Conservation (phyloP, 2,329 filamentous ascomycete genomes). For the Aspergillus arachidicola region DNA sequence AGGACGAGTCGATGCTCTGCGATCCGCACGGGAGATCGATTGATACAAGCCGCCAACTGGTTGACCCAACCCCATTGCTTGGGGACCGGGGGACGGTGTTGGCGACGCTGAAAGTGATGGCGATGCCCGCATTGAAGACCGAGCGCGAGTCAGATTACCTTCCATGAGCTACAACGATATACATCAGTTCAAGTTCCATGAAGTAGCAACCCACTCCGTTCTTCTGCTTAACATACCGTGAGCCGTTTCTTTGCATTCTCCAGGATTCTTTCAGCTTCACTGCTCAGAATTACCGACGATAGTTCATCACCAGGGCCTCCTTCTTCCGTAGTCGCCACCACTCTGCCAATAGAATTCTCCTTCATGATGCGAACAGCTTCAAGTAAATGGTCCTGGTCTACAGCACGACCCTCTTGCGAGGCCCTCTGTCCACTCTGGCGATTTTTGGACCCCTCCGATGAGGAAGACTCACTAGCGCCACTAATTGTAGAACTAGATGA, state of each 20-base stretch:
- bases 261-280: conserved; percentile 84
- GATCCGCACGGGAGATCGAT: conserved; percentile 44
- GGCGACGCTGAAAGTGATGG: conserved; percentile 54
- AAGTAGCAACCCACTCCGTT: background rate
- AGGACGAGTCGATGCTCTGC: conserved; percentile 50
- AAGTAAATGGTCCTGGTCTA: conserved; percentile 6
- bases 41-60: conserved; percentile 46
- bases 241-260: conserved; percentile 89
- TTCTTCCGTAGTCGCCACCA: conserved; percentile 41
- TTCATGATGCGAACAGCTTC: conserved; percentile 4
- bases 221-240: conserved; percentile 62
- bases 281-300: conserved; percentile 75
- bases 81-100: conserved; percentile 36
- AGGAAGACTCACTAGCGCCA: conserved; percentile 29
- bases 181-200: conserved; percentile 18
- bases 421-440: conserved; percentile 6
- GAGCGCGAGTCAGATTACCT: conserved; percentile 79
- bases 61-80: conserved; percentile 38
- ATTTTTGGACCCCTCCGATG: conserved; percentile 16
- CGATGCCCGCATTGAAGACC: conserved; percentile 64
- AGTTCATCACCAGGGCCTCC: conserved; percentile 61
- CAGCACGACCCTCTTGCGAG: conserved; percentile 6
- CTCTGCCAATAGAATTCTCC: conserved; percentile 28
- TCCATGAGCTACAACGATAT: conserved; percentile 74
- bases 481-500: conserved; percentile 42